Base-by-base conservation (phyloP, 805 yeast species). In the Candida manassasensis region DNA sequence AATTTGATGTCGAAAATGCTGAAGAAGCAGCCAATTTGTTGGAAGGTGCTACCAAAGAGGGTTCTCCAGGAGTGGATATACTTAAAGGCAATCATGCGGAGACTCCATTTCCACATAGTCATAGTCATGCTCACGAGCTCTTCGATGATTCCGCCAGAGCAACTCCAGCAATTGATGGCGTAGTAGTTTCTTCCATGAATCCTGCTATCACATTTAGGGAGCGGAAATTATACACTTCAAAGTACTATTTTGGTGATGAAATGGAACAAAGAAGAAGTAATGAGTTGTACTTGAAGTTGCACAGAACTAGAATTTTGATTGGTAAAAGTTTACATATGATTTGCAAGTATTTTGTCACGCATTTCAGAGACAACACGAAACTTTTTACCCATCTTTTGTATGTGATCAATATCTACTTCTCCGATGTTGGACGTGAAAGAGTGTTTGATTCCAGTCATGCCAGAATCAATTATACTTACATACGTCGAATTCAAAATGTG, bases 341-440 rank as follows among this genome's bases (percentile, higher is more conserved):
- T 4, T 73, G 68, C 36, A 48, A 57, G 6, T 72, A 69, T 43
- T 56, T 87, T 38, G 47, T 58, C 5, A 54, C 63, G 1, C 59
- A 73, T 33, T 71, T 71, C 29, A 78, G 73, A 27, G 87, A 84
- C 40, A 81, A 85, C 41, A 73, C 83, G 6, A 73, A 75, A 9
- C 52, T 83, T 4, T 72, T 80, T 51, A 77, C 77, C 41, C 74
- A 77, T 30, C 67, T 81, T 21, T 58, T 87, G 21, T 75, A 77
- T 48, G 79, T 81, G 3, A 52, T 82, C 29, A 77, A 81, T 42
- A 75, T 81, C 5, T 93, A 94, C 86, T 80, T 82, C 46, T 68
- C 82, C 17, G 93, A 87, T 50, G 81, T 82, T 17, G 95, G 95
- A 2, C 71, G 75, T 37, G 94, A 85, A 45, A 63, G 82, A 9